Conservation (phyloP, 345 rosid genomes). For the Aquilaria sinensis region DNA sequence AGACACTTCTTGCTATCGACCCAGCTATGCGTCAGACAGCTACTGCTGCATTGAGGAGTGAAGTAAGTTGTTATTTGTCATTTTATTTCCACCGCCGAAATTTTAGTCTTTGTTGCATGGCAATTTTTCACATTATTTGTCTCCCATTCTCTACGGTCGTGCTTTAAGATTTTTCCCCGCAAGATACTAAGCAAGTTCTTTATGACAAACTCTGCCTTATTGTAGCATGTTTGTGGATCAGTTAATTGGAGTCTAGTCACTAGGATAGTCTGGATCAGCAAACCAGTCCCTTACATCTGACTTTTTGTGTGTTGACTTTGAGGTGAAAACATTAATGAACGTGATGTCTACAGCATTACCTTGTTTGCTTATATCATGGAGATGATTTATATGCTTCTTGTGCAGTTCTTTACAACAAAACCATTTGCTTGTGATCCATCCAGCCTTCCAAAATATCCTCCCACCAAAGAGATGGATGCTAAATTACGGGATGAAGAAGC, state of each 20-base stretch:
- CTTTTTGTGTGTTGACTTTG: too few relatives aligned
- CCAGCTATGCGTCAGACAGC: slow-evolving; percentile 66
- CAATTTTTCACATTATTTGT: too few relatives aligned
- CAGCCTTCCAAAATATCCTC: slow-evolving; percentile 74
- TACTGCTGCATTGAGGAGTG: slow-evolving; percentile 57
- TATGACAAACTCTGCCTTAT: too few relatives aligned
- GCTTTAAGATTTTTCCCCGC: too few relatives aligned
- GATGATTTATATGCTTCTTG: slow-evolving; percentile 9
- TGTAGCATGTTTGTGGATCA: too few relatives aligned
- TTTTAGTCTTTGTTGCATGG: too few relatives aligned
- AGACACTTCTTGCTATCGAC: slow-evolving; percentile 68
- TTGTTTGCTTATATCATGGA: not conserved
- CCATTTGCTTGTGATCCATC: slow-evolving; percentile 83
- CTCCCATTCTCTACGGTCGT: too few relatives aligned
- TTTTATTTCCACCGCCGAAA: not conserved
- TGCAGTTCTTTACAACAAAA: slow-evolving; percentile 65
- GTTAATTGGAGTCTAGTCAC: too few relatives aligned
- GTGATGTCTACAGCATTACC: not conserved
- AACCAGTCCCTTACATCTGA: too few relatives aligned
- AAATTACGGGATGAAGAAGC: slow-evolving; percentile 78
- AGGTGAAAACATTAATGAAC: too few relatives aligned
- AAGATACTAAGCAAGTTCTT: too few relatives aligned
- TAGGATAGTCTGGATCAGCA: too few relatives aligned
- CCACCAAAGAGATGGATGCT: slow-evolving; percentile 84
- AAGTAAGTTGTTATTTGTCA: slow-evolving; percentile 36